A percentile compares a stretch with the other conserved stretches of the same genome.
phyloP scores from a whole-genome alignment of 805 yeast species.

The Suhomyces pyralidae region DNA sequence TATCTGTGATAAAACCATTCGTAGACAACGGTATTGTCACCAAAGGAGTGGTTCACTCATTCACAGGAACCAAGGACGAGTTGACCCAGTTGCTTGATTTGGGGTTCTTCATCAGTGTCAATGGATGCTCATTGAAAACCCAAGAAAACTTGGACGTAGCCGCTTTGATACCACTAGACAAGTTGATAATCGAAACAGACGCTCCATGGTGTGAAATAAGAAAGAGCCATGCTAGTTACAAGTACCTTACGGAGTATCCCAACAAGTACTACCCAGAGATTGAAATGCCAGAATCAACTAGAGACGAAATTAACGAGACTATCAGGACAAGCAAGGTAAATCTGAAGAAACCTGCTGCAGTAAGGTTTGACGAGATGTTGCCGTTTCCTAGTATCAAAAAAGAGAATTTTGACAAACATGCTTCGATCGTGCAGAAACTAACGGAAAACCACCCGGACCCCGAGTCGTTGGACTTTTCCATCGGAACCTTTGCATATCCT shows the following conservation, averaged over 20 bases:
- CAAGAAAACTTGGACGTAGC: constrained; percentile 71
- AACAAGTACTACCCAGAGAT: constrained; percentile 51
- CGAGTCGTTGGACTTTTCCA: constrained; percentile 7
- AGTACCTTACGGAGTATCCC: constrained; percentile 54
- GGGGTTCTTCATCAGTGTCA: constrained; percentile 75
- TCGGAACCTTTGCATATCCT: constrained; percentile 36
- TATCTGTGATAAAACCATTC: constrained; percentile 60
- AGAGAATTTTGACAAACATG: constrained; percentile 49
- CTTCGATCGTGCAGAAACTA: constrained; percentile 10
- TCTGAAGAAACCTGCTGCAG: background rate
- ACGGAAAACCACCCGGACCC: constrained; percentile 7
- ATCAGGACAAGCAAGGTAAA: background rate
- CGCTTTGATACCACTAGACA: constrained; percentile 61
- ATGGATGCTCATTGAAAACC: constrained; percentile 88
- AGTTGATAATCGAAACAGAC: constrained; percentile 84
- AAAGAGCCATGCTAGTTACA: constrained; percentile 72
- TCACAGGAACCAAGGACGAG: constrained; percentile 78
- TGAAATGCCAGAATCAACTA: background rate
- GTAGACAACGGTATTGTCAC: constrained; percentile 40
- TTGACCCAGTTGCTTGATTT: constrained; percentile 51
- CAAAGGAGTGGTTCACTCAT: constrained; percentile 81
- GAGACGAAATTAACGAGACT: background rate
- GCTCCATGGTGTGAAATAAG: constrained; percentile 98
- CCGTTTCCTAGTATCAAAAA: constrained; percentile 67
- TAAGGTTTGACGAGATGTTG: constrained; percentile 45